Percentiles rank a stretch among this genome's conserved stretches.
Evolutionary conservation across 2,329 filamentous ascomycete genomes (phyloP).

Genomic region (Metarhizium album): DNA sequence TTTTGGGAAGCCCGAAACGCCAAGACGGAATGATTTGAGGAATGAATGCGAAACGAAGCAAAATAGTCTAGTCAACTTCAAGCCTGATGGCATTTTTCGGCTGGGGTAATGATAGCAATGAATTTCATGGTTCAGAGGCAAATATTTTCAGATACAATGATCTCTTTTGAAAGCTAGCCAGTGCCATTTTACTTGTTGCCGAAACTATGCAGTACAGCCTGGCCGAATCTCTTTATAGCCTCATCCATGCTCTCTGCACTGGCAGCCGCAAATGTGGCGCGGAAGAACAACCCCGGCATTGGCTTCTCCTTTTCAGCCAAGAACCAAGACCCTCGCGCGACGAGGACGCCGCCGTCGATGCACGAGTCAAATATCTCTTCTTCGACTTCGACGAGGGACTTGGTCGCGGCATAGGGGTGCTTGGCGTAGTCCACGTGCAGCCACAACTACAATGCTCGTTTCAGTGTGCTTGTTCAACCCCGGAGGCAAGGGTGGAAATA

Average conservation of each 20-base stretch:
- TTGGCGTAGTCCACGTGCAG: slow-evolving; percentile 54
- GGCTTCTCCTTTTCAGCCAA: slow-evolving; percentile 56
- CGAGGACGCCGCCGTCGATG: slow-evolving; percentile 66
- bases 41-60: neutral
- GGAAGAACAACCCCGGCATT: slow-evolving; percentile 66
- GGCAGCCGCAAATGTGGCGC: slow-evolving; percentile 81
- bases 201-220: slow-evolving; percentile 54
- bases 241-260: slow-evolving; percentile 57
- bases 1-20: slow-evolving; percentile 38
- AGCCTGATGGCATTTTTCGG: neutral
- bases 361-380: slow-evolving; percentile 74
- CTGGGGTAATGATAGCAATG: neutral
- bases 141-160: neutral
- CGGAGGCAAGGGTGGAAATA: neutral
- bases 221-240: slow-evolving; percentile 65
- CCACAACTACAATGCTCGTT: slow-evolving; percentile 49
- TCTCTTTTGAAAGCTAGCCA: neutral
- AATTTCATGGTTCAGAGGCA: neutral
- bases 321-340: slow-evolving; percentile 88
- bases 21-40: slow-evolving; percentile 12
- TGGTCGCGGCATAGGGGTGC: slow-evolving; percentile 49
- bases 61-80: neutral
- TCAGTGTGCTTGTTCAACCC: neutral
- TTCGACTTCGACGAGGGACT: slow-evolving; percentile 58
- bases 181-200: slow-evolving; percentile 19